Conservation (phyloP, 2,329 filamentous ascomycete species). For the Oidium heveae region DNA sequence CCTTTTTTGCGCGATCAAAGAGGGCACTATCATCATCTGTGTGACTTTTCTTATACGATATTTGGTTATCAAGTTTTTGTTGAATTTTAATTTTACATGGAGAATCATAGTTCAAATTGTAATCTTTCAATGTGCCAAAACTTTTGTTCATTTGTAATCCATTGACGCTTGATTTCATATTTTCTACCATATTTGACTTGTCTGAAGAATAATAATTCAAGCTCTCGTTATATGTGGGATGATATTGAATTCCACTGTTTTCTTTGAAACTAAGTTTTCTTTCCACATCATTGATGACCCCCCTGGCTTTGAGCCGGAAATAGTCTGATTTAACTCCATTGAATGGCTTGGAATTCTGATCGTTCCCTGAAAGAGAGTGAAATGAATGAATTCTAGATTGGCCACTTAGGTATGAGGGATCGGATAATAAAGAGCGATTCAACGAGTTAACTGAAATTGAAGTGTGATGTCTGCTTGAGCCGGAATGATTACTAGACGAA, state of each 20-base stretch:
- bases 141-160: no score
- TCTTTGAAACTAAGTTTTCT: conserved; percentile 6
- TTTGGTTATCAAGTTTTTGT: neutral
- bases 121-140: neutral
- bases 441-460: conserved; percentile 7
- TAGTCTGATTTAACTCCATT: conserved; percentile 15
- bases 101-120: neutral
- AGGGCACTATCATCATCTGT: conserved; percentile 11
- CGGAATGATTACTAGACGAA: conserved; percentile 4
- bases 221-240: no score
- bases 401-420: conserved; percentile 12
- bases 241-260: no score
- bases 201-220: no score
- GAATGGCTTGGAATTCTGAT: conserved; percentile 8
- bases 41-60: neutral
- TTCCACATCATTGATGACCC: conserved; percentile 12
- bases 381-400: conserved; percentile 12
- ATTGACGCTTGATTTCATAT: no score
- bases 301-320: conserved; percentile 15
- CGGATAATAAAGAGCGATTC: conserved; percentile 11
- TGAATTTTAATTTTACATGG: neutral
- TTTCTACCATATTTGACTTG: no score
- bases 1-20: conserved; percentile 12
- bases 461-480: conserved; percentile 6
- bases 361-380: conserved; percentile 5